Base-by-base conservation (phyloP, 352 stramenopile genomes). In the Achlya hypogyna region DNA sequence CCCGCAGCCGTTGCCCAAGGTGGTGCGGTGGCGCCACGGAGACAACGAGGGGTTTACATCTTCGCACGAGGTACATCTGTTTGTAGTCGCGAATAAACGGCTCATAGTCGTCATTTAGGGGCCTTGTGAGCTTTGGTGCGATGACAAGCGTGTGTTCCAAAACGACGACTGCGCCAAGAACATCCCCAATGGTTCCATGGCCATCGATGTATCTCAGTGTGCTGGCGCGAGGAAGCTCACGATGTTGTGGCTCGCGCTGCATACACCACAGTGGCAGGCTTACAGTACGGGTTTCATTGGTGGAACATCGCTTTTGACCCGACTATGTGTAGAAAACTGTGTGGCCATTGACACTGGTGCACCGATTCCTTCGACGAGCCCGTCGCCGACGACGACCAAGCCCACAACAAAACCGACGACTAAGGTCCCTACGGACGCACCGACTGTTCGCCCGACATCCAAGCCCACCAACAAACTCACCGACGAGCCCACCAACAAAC, bases 111-210 rank as follows among this genome's bases (percentile, higher is more conserved):
- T 42, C 34, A 16, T 6, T 9, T 45, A 60, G 27, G 51, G 51
- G 10, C 51, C 51, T 10, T 60, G 51, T 22, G 51, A 60, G 28
- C 27, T 60, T 18, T 60, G 51, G 51, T 60, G 51, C 31, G 51
- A 60, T 16, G 51, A 32, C 9, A 60, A 10, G 27, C 51, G 51
- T 14, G 5, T 60, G 9, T 60, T 27, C 28, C 12, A 60, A 9
- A 42, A 60, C 23, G 51, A 60, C 51, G 27, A 60, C 51, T 60
- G 51, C 31, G 51, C 51, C 51, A 32, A 40, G 28, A 60, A 60
- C 51, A 42, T 60, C 40, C 51, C 51, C 14, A n/a, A 35, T 16
- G 51, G 51, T 8, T 23, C 28, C 14, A 60, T 60, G 51, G 10
- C 27, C 20, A 35, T 60, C 27, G 28, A 60, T 31, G 16, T 28